Conservation (phyloP, 139 green algal species). For the Pycnococcus provasolii region DNA sequence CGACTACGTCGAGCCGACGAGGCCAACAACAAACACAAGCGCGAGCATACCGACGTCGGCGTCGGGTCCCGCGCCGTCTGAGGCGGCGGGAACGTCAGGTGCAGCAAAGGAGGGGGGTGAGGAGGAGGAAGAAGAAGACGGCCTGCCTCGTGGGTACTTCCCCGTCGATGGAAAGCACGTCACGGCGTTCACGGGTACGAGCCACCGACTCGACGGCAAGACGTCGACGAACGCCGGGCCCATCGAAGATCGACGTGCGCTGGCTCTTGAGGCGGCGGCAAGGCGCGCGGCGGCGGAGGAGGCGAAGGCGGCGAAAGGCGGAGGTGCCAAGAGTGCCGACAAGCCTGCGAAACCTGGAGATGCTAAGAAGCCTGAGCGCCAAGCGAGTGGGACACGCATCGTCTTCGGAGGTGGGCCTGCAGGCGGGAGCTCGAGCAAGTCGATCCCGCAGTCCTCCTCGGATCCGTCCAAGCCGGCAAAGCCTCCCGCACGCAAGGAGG, state of each 20-base stretch:
- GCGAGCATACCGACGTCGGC: background rate
- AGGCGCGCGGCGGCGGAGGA: conserved; percentile 3
- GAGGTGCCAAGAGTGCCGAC: background rate
- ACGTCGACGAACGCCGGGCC: background rate
- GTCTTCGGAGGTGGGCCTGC: conserved; percentile 2
- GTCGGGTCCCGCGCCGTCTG: background rate
- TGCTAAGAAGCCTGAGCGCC: background rate
- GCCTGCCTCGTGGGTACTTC: background rate
- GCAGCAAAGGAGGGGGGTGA: conserved; percentile 23
- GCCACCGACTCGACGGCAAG: conserved; percentile 69
- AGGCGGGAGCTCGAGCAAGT: conserved; percentile 30
- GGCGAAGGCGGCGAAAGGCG: background rate
- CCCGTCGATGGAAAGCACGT: conserved; percentile 35
- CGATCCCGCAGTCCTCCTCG: conserved; percentile 2
- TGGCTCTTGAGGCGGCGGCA: background rate
- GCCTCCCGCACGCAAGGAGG: conserved; percentile 10
- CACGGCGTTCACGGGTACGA: conserved; percentile 63
- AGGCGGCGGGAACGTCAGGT: background rate
- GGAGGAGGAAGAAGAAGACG: conserved; percentile 32
- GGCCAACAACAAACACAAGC: background rate
- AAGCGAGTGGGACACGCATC: background rate
- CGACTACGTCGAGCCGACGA: conserved; percentile 81
- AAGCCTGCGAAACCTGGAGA: conserved; percentile 8
- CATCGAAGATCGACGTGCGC: background rate
- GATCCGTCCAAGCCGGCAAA: conserved; percentile 1